A percentile compares a stretch with the other conserved stretches of the same genome.
phyloP scores from a whole-genome alignment of 73 alveolate species.

The Paramecium primaurelia region DNA sequence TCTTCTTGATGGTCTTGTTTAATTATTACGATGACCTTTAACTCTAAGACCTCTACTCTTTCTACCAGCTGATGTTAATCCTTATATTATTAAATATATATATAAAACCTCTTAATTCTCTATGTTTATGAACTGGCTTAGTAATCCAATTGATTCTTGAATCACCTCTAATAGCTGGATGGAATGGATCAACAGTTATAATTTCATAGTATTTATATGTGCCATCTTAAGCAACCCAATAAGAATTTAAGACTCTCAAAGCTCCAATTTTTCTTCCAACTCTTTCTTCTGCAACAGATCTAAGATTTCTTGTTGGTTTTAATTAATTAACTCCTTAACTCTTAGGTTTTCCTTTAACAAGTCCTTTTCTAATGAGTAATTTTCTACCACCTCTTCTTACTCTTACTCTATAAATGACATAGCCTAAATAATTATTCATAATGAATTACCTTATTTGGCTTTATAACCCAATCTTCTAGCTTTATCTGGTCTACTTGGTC shows the following conservation, averaged over 20 bases:
- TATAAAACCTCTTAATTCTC: slow-evolving; percentile 83
- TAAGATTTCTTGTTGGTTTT: slow-evolving; percentile 92
- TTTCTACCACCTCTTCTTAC: slow-evolving; percentile 99
- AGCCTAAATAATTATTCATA: slow-evolving; percentile 84
- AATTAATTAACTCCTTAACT: slow-evolving; percentile 96
- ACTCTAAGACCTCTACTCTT: slow-evolving; percentile 96
- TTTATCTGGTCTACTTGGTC: slow-evolving; percentile 99
- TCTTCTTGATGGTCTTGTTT: slow-evolving; percentile 91
- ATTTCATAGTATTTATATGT: slow-evolving; percentile 97
- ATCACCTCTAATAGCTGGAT: slow-evolving; percentile 97
- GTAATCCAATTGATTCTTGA: slow-evolving; percentile 99
- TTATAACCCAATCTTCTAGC: slow-evolving; percentile 99
- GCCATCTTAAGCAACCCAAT: slow-evolving; percentile 99
- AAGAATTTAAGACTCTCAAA: slow-evolving; percentile 98
- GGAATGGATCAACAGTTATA: slow-evolving; percentile 98
- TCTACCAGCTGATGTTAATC: slow-evolving; percentile 96
- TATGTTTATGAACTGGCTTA: slow-evolving; percentile 91
- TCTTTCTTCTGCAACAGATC: slow-evolving; percentile 98
- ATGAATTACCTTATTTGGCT: slow-evolving; percentile 70
- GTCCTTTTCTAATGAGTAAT: slow-evolving; percentile 91
- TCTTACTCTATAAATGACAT: slow-evolving; percentile 96
- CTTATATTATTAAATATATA: slow-evolving; percentile 55
- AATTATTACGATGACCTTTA: slow-evolving; percentile 94
- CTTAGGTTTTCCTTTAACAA: slow-evolving; percentile 98
- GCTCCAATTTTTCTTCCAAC: slow-evolving; percentile 93